Evolutionary conservation across 2,329 filamentous ascomycete genomes (phyloP).

Genomic region (Sarocladium strictum): DNA sequence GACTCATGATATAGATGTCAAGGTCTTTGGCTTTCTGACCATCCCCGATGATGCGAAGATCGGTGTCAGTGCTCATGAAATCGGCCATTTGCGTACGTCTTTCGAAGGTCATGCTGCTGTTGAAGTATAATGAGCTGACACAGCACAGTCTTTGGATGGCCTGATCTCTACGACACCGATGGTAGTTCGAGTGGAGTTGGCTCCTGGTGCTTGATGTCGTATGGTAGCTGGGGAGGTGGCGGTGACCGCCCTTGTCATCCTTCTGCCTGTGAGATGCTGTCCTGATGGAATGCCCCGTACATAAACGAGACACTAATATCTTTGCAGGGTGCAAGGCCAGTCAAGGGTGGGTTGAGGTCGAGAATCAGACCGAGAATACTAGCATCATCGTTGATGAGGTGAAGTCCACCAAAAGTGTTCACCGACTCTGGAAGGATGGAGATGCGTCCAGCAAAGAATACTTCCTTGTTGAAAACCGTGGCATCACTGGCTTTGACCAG

Average conservation of each 20-base stretch:
- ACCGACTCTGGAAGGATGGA: constrained; percentile 5
- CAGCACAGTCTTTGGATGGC: constrained; percentile 7
- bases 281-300: too few species aligned
- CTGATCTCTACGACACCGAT: constrained; percentile 2
- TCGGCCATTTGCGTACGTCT: constrained; percentile 4
- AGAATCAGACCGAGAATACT: constrained; percentile 1
- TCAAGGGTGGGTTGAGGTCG: constrained; percentile 2
- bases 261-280: constrained; percentile 6
- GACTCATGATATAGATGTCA: not conserved
- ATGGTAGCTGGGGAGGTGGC: constrained; percentile 3
- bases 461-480: constrained; percentile 4
- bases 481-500: constrained; percentile 1
- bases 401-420: not conserved
- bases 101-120: too few species aligned
- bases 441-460: constrained; percentile 1
- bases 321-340: constrained; percentile 6
- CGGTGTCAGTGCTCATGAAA: constrained; percentile 5
- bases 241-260: constrained; percentile 1
- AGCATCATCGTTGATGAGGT: not conserved
- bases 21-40: constrained; percentile 6
- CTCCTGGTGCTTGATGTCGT: constrained; percentile 4
- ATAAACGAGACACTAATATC: too few species aligned
- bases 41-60: constrained; percentile 6
- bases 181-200: constrained; percentile 1
- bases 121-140: not conserved